phyloP scores from a whole-genome alignment of 352 stramenopile species.

The Elongisporangium undulatum region DNA sequence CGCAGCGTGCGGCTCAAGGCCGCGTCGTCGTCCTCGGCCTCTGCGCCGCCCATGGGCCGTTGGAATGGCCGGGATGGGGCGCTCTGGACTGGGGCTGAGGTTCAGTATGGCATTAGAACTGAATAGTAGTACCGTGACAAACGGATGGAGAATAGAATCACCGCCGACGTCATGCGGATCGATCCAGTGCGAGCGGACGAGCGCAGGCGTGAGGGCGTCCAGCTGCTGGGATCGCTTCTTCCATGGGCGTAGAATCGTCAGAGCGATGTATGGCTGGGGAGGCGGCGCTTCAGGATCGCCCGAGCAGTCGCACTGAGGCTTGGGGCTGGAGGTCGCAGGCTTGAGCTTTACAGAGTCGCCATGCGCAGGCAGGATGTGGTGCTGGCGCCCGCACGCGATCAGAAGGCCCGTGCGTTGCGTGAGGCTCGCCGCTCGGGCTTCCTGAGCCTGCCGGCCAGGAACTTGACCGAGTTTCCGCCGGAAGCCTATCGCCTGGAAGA shows the following conservation, averaged over 20 bases:
- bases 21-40: background rate
- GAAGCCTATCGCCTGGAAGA: conserved; percentile 76
- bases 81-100: too few species aligned
- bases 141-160: background rate
- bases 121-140: background rate
- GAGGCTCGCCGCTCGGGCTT: conserved; percentile 60
- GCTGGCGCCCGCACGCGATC: conserved; percentile 48
- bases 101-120: background rate
- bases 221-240: background rate
- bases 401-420: conserved; percentile 45
- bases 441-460: conserved; percentile 53
- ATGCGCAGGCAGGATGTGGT: conserved; percentile 45
- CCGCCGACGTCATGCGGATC: too few species aligned
- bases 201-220: background rate
- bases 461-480: conserved; percentile 50
- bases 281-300: background rate
- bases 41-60: too few species aligned
- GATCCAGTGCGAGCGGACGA: background rate
- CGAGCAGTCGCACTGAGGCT: background rate
- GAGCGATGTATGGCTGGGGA: background rate
- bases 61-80: too few species aligned
- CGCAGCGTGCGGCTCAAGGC: background rate
- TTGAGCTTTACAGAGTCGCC: background rate
- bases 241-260: background rate
- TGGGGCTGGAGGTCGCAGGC: background rate